These are phyloP conservation scores for Oxalis stricta DNA, from an alignment of 441 rosid species.

Conservation along the genomic window DNA sequence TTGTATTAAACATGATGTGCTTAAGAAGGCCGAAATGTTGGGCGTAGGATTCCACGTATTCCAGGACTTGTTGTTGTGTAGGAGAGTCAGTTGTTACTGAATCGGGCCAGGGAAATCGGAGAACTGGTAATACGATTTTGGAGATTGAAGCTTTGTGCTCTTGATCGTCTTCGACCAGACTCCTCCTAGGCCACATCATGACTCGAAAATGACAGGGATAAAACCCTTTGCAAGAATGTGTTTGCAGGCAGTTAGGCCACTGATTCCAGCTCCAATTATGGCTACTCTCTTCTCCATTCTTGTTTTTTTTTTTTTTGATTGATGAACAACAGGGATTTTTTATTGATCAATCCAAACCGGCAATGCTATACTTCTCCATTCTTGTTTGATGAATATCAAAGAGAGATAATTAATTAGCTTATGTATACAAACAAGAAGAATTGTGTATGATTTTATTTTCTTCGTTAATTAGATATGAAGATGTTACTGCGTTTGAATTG, in stretches of 20 bases:
- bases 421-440: no score
- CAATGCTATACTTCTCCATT: no score
- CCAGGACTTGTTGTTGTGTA: conserved; percentile 16
- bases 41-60: conserved; percentile 24
- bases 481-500: no score
- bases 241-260: conserved; percentile 44
- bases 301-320: no score
- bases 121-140: conserved; percentile 24
- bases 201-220: conserved; percentile 30
- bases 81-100: conserved; percentile 22
- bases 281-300: conserved; percentile 18
- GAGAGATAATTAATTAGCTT: no score
- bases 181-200: conserved; percentile 21
- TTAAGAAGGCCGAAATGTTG: conserved; percentile 12
- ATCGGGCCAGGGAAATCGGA: conserved; percentile 36
- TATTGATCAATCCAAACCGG: no score
- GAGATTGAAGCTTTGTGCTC: conserved; percentile 34
- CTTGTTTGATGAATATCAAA: no score
- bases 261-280: conserved; percentile 33
- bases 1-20: conserved; percentile 17
- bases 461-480: no score
- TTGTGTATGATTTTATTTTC: no score
- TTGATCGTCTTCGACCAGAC: conserved; percentile 23
- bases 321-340: no score
- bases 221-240: conserved; percentile 27